Base-by-base conservation (phyloP, 768 basidiomycete genomes). In the Mycena maculata region DNA sequence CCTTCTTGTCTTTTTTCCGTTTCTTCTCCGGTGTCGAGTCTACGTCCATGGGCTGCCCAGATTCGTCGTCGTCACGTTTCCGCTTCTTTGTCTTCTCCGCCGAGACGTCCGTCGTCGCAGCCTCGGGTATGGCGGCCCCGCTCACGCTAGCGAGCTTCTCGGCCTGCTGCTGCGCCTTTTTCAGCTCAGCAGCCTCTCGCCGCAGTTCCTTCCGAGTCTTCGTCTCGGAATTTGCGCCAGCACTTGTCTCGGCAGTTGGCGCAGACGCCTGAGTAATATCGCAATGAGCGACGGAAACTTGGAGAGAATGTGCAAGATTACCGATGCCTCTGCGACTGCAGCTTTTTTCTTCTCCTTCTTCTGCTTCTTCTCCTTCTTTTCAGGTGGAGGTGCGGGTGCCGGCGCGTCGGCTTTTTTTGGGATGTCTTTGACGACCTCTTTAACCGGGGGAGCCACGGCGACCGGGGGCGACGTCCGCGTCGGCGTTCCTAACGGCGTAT, bases 401-500 rank as follows among this genome's bases (percentile, higher is more conserved):
- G 63, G 45, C 39, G 68, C 61, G 22, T 69, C 63, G 44, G 68
- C 44, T 53, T 62, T 39, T 53, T 44, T 63, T 22, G 54, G 41
- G 30, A 60, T 57, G 23, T 45, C 54, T 25, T 71, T 60, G 10
- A 47, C 18, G 39, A 62, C 50, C n/a, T 65, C 67, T 12, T 52
- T 64, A 55, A 52, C 65, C 69, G 63, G 65, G 52, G 52, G 64
- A 12, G 54, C 65, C 28, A 45, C 60, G 8, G 73, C 58, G 8
- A 67, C 49, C 8, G 77, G 66, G 38, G 77, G 79, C 36, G 83
- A 81, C 64, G 75, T 77, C 52, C 79, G 79, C 25, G 73, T 84
- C 10, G 90, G 87, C 18, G 88, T 84, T 60, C 92, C 92, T 60
- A 94, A 80, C 42, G 92, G 92, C 33, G 86, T 91, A 73, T 77